phyloP scores from a whole-genome alignment of 1,139 yeast species.

The Geotrichum australiense region DNA sequence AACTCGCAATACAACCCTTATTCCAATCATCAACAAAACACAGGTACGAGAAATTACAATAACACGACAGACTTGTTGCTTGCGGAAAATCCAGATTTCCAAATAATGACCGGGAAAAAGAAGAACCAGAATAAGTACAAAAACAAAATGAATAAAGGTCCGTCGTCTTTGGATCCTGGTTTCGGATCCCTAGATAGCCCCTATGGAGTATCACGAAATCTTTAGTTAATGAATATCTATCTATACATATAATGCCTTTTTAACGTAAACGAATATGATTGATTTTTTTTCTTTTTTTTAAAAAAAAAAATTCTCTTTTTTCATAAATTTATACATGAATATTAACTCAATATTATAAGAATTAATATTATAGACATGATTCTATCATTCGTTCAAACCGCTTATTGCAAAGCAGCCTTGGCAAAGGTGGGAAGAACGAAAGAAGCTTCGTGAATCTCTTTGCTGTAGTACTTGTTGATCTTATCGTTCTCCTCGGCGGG shows the following conservation, averaged over 20 bases:
- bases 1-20: too few species aligned
- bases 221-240: not conserved
- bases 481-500: constrained; percentile 43
- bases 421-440: constrained; percentile 92
- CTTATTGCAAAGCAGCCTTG: constrained; percentile 32
- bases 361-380: too few species aligned
- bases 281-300: not conserved
- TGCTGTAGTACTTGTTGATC: constrained; percentile 65
- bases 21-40: too few species aligned
- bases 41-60: too few species aligned
- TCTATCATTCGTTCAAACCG: too few species aligned
- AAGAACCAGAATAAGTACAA: constrained; percentile 1
- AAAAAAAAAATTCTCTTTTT: too few species aligned
- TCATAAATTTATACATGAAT: too few species aligned
- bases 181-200: constrained; percentile 13
- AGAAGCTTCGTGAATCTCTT: constrained; percentile 64
- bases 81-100: constrained; percentile 33
- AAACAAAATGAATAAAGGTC: not conserved
- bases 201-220: constrained; percentile 8
- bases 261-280: not conserved
- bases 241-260: not conserved
- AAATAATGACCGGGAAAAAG: constrained; percentile 21
- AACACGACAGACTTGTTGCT: constrained; percentile 29
- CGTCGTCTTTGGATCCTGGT: constrained; percentile 9
- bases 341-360: too few species aligned